Base-by-base conservation (phyloP, 2,329 filamentous ascomycete genomes). In the Talaromyces sp. region DNA sequence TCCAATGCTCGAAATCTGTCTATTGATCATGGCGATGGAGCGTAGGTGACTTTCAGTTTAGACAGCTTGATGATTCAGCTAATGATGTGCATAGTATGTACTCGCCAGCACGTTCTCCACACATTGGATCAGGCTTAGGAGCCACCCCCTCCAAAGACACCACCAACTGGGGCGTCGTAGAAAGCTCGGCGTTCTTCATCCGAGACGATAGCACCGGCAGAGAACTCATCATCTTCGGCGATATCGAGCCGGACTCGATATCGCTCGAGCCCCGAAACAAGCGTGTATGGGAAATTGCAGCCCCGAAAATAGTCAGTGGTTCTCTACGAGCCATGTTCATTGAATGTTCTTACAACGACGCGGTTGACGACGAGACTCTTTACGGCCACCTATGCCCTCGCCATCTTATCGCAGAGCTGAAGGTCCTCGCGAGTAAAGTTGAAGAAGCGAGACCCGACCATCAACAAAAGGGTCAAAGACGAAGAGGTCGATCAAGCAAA, bases 161-260 rank as follows among this genome's bases (percentile, higher is more conserved):
- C 37, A 61, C 63, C 56, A 64, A 44, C 7, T 65, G 67, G 63
- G 70, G 71, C 63, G 75, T 68, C 28, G 77, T 75, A 64, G 92
- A 97, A 73, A 96, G 91, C 66, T 95, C 92, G 18, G 93, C 92
- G 0, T 98, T 93, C 76, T 98, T 99, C 75, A 90, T 99, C 67
- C 89, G 91, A 40, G 90, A 95, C 64, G 81, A 88, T 37, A 73
- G 79, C 0, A 89, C 86, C 0, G 84, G 85, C 1, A 84, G 84
- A 35, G 93, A 99, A 76, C 85, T 98, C 2, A 84, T 99, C 64
- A 90, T 99, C 56, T 98, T 97, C 72, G 95, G 95, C 18, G 95
- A 99, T 68, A 91, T 98, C 40, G 95, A 99, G 72, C 92, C 95
- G 0, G 95, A 99, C 75, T 88, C 87, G 8, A 77, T 98, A 28